Evolutionary conservation across 305 asterid species (phyloP), one percentile per base, ranked within the genome.

Genomic region (Solanum chacoense): DNA sequence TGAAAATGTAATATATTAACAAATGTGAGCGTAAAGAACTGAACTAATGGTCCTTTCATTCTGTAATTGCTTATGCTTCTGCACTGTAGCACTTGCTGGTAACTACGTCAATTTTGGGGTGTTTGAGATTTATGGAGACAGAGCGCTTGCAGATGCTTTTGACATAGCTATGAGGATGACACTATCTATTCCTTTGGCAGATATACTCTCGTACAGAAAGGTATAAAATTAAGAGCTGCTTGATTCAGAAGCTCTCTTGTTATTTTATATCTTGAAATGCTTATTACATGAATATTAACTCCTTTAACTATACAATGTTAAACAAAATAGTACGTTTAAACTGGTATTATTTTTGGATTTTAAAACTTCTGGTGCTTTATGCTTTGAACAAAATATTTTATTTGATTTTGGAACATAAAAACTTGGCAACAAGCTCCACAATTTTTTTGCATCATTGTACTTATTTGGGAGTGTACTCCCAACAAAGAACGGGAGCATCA

Each of bases 81-180:
- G 71, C 84, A 87, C 91, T 87, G 85, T 96, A 97, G 99, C 98
- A 67, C 97, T 97, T 91, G 93, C 96, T 89, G 99, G 99, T 88
- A 96, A 95, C 91, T 97, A 97, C 92, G 98, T 95, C 94, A 97
- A 97, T 92, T 97, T 97, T 89, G 99, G 99, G 28, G 99, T 97
- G 87, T 97, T 97, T 87, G 99, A 97, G 91, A 97, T 97, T 74
- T 97, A 97, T 90, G 99, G 99, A 12, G 99, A 97, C 91, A 94
- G 99, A 93, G 98, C 99, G 85, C 99, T 97, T 89, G 99, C 98
- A 75, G 98, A 96, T 95, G 99, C 97, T 81, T 97, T 96, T 90
- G 99, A 96, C 92, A 93, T 95, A 87, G 92, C 98, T 88, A 95
- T 96, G 89, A 97, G 93, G 95, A 94, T 97, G 99, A 94, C 94